Evolutionary conservation across 2,329 filamentous ascomycete genomes (phyloP).

Genomic region (Amylocarpus encephaloides): DNA sequence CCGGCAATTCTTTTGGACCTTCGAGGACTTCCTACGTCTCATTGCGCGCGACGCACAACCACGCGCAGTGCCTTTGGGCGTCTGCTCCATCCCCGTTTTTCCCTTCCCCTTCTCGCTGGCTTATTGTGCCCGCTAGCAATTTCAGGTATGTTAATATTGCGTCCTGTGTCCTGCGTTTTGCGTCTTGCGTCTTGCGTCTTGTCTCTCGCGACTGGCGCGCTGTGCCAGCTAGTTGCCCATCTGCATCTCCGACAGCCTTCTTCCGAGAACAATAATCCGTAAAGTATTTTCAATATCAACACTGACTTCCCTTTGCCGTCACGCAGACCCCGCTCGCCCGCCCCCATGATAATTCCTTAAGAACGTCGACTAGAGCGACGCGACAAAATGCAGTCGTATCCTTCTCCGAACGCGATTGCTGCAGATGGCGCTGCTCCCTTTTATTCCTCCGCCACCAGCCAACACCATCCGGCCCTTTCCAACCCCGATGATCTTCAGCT

Average conservation of each 20-base stretch:
- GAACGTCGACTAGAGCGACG: conserved; percentile 18
- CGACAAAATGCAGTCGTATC: conserved; percentile 30
- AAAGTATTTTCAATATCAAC: conserved; percentile 17
- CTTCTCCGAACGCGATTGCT: conserved; percentile 26
- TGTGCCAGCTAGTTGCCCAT: too few species aligned
- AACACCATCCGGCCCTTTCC: conserved; percentile 25
- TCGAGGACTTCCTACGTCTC: too few species aligned
- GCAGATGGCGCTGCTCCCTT: conserved; percentile 26
- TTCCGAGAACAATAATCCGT: conserved; percentile 10
- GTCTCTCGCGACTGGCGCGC: too few species aligned
- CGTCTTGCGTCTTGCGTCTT: too few species aligned
- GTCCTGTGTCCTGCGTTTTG: too few species aligned
- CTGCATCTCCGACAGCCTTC: conserved; percentile 3
- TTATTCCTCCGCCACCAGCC: conserved; percentile 22
- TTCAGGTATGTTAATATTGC: too few species aligned
- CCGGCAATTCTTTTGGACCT: too few species aligned
- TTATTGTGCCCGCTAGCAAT: too few species aligned
- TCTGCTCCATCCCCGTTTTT: too few species aligned
- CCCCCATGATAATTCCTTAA: conserved; percentile 18
- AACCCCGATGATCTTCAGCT: conserved; percentile 39
- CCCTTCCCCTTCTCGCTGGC: too few species aligned
- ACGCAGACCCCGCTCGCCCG: conserved; percentile 13
- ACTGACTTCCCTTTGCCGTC: conserved; percentile 19
- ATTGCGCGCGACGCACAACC: too few species aligned
- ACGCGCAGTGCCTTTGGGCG: too few species aligned